These are phyloP conservation scores for Aphanomyces cochlioides DNA, from an alignment of 352 stramenopile species.

Conservation along the genomic window DNA sequence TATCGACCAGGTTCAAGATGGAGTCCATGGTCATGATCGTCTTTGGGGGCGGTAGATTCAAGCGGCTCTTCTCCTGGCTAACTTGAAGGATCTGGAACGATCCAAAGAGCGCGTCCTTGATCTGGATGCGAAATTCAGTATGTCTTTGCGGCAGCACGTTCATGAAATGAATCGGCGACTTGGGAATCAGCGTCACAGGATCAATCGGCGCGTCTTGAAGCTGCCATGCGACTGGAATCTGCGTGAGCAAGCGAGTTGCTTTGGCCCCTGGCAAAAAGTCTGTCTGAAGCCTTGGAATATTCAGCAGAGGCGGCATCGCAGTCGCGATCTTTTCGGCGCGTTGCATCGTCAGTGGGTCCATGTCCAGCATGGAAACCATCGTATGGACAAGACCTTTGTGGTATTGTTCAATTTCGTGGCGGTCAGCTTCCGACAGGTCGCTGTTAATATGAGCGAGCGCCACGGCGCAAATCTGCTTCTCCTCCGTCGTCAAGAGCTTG, in stretches of 20 bases:
- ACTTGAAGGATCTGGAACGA: conserved; percentile 64
- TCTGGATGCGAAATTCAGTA: conserved; percentile 41
- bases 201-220: conserved; percentile 69
- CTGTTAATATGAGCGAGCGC: conserved; percentile 50
- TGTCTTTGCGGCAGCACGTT: conserved; percentile 42
- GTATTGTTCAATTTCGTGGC: conserved; percentile 67
- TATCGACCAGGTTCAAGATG: conserved; percentile 31
- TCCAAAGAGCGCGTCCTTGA: conserved; percentile 75
- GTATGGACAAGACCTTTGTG: conserved; percentile 47
- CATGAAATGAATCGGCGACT: conserved; percentile 59
- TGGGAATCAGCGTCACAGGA: conserved; percentile 60
- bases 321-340: background rate
- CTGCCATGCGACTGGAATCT: conserved; percentile 45
- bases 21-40: conserved; percentile 32
- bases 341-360: background rate
- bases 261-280: conserved; percentile 51
- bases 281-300: conserved; percentile 43
- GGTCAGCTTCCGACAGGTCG: conserved; percentile 48
- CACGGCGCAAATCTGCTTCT: conserved; percentile 63
- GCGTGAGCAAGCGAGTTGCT: conserved; percentile 31
- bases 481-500: conserved; percentile 38
- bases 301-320: conserved; percentile 14
- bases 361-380: conserved; percentile 32
- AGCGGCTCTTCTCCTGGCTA: conserved; percentile 52
- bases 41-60: conserved; percentile 59